A percentile compares a stretch with the other conserved stretches of the same genome.
Conservation (phyloP, 2,329 filamentous ascomycete species). For the Fusarium mangiferae region DNA sequence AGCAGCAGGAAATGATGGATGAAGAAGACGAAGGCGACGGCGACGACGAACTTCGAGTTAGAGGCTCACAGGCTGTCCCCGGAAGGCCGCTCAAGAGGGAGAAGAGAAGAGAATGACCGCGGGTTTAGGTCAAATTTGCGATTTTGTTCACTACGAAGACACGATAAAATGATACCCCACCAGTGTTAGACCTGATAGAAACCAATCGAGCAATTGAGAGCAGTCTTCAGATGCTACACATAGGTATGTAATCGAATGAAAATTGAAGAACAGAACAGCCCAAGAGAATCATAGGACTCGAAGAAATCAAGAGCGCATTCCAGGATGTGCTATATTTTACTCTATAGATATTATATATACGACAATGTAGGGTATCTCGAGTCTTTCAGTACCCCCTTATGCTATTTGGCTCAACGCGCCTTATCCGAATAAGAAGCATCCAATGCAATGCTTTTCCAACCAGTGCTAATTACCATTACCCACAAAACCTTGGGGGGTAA, state of each 20-base stretch:
- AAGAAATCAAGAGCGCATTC: background rate
- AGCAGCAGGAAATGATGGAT: conserved; percentile 54
- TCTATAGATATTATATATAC: conserved; percentile 10
- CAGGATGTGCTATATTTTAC: background rate
- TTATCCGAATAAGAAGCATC: conserved; percentile 1
- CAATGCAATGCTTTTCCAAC: conserved; percentile 8
- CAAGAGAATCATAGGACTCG: background rate
- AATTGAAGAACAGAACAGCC: background rate
- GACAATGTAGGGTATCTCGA: conserved; percentile 17
- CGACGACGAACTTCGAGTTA: conserved; percentile 41
- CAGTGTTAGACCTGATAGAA: conserved; percentile 1
- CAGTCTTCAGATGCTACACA: background rate
- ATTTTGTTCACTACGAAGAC: conserved; percentile 19
- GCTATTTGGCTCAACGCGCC: background rate
- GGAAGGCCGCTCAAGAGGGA: conserved; percentile 42
- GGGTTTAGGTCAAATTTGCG: background rate
- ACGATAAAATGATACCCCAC: conserved; percentile 38
- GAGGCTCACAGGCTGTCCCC: conserved; percentile 36
- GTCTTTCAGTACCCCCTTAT: conserved; percentile 2
- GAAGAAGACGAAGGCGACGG: conserved; percentile 42
- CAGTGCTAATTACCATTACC: background rate
- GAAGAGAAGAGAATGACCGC: conserved; percentile 2
- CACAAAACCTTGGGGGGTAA: background rate
- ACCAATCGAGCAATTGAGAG: background rate
- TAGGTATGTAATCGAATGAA: background rate